These are phyloP conservation scores for Madurella fahalii DNA, from an alignment of 2,329 filamentous ascomycete species.

Conservation along the genomic window DNA sequence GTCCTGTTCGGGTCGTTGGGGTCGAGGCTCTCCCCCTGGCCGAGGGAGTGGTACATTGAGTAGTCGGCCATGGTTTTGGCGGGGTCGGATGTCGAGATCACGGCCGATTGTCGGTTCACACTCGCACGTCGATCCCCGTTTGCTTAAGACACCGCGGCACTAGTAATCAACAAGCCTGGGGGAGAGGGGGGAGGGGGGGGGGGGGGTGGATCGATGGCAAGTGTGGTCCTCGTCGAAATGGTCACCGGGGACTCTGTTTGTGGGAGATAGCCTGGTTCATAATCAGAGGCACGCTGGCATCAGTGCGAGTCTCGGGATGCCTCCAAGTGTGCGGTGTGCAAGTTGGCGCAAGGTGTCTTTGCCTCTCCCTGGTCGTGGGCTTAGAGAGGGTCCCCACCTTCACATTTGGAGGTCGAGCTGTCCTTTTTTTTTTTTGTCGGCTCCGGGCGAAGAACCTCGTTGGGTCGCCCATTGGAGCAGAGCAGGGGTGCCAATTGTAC, in stretches of 20 bases:
- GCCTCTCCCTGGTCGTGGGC: not conserved
- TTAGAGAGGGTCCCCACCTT: slow-evolving; percentile 7
- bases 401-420: slow-evolving; percentile 20
- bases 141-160: not conserved
- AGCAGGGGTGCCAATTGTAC: slow-evolving; percentile 5
- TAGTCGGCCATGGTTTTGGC: slow-evolving; percentile 38
- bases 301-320: not conserved
- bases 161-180: no score
- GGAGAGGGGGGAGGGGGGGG: no score
- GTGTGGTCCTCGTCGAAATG: not conserved
- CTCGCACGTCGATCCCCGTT: not conserved
- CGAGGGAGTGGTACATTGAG: slow-evolving; percentile 49
- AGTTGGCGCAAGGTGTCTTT: slow-evolving; percentile 4
- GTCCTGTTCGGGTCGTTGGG: slow-evolving; percentile 48
- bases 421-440: slow-evolving; percentile 26
- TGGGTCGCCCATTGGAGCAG: not conserved
- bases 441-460: not conserved
- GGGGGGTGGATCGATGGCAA: not conserved
- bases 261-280: slow-evolving; percentile 16
- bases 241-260: slow-evolving; percentile 22
- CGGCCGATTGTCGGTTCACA: not conserved
- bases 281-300: slow-evolving; percentile 7
- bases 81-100: not conserved
- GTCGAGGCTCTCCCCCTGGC: slow-evolving; percentile 47
- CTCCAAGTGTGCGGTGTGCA: not conserved